A percentile compares a stretch with the other conserved stretches of the same genome.
Conservation (phyloP, 805 yeast species). For the Suhomyces kilbournensis region DNA sequence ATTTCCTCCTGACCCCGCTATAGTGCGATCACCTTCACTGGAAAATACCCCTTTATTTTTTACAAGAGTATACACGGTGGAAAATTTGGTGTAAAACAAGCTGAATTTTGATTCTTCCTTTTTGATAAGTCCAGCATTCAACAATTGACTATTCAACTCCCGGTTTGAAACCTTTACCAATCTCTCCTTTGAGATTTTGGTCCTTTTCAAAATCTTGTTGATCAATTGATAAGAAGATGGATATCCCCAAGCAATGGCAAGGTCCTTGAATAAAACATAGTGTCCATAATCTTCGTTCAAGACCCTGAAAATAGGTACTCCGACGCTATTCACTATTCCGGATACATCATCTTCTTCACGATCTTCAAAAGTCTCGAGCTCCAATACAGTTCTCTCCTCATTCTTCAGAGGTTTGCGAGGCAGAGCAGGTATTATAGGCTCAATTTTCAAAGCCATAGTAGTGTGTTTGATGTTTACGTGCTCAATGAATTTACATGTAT, state of each 20-base stretch:
- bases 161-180: conserved; percentile 15
- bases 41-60: conserved; percentile 19
- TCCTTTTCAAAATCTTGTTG: conserved; percentile 20
- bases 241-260: conserved; percentile 35
- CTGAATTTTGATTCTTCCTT: conserved; percentile 14
- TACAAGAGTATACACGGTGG: conserved; percentile 18
- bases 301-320: conserved; percentile 9
- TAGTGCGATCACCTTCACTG: conserved; percentile 1
- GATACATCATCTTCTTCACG: conserved; percentile 1
- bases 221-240: conserved; percentile 44
- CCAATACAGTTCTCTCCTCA: conserved; percentile 2
- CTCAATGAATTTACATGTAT: not conserved
- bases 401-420: not conserved
- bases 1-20: not conserved
- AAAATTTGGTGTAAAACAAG: conserved; percentile 28
- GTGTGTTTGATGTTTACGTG: not conserved
- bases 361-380: not conserved
- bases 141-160: conserved; percentile 22
- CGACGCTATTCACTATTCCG: conserved; percentile 2
- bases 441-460: not conserved
- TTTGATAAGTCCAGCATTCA: conserved; percentile 16
- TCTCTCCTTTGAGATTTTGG: conserved; percentile 15
- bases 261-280: conserved; percentile 29
- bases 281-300: conserved; percentile 2
- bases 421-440: conserved; percentile 1